Evolutionary conservation across 1,284 basidiomycete species (phyloP).

Genomic region (Thecaphora thlaspeos): DNA sequence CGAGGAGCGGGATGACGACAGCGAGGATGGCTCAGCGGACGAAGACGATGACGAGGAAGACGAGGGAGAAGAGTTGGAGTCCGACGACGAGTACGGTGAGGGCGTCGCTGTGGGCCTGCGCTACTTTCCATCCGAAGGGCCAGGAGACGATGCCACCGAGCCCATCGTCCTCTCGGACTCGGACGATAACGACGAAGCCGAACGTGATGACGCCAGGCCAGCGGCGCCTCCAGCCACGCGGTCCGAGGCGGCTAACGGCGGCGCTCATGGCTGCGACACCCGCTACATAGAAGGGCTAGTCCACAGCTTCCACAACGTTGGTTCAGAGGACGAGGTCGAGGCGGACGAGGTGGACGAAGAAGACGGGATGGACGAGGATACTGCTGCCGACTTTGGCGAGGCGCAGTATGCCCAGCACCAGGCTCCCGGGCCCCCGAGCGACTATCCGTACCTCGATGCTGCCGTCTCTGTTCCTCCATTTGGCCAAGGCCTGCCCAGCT

Average conservation of each 20-base stretch:
- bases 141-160: constrained; percentile 23
- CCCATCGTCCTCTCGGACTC: constrained; percentile 36
- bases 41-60: neutral
- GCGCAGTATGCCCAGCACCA: neutral
- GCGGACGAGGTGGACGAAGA: constrained; percentile 1
- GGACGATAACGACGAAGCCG: constrained; percentile 10
- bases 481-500: neutral
- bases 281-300: too few relatives aligned
- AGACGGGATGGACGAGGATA: constrained; percentile 2
- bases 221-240: too few relatives aligned
- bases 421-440: neutral
- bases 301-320: too few relatives aligned
- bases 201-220: neutral
- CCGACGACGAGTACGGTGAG: constrained; percentile 16
- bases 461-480: too few relatives aligned
- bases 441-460: too few relatives aligned
- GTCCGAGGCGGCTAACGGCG: too few relatives aligned
- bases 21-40: constrained; percentile 5
- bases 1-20: neutral
- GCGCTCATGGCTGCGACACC: too few relatives aligned
- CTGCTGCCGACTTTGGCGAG: constrained; percentile 1
- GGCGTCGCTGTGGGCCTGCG: constrained; percentile 11
- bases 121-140: constrained; percentile 17
- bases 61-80: neutral
- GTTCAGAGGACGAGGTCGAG: too few relatives aligned